Evolutionary conservation across 2,329 filamentous ascomycete species (phyloP).

Genomic region (Xylaria arbuscula): DNA sequence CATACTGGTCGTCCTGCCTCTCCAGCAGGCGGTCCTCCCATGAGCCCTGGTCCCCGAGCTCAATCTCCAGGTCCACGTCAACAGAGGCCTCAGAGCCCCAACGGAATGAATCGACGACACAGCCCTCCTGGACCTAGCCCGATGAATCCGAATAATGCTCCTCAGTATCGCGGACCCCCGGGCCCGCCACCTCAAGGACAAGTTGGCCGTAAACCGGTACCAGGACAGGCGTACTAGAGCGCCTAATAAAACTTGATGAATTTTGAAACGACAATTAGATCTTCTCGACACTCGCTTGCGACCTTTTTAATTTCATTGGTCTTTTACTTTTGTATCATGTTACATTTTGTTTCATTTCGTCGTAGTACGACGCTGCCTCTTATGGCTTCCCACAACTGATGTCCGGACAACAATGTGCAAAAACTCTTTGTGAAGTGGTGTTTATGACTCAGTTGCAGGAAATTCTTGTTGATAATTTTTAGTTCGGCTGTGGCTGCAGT

Average conservation of each 20-base stretch:
- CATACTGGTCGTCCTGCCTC: conserved; percentile 38
- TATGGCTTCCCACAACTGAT: conserved; percentile 23
- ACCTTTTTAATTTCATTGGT: conserved; percentile 41
- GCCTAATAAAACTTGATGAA: conserved; percentile 48
- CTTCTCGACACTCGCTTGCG: conserved; percentile 53
- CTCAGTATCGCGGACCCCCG: conserved; percentile 48
- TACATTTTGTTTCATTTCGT: conserved; percentile 36
- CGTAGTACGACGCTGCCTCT: conserved; percentile 34
- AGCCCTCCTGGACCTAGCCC: conserved; percentile 60
- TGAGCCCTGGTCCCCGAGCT: conserved; percentile 42
- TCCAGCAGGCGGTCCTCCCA: conserved; percentile 44
- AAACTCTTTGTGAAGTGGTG: conserved; percentile 25
- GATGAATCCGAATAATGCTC: conserved; percentile 57
- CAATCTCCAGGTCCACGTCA: conserved; percentile 39
- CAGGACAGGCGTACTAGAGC: conserved; percentile 62
- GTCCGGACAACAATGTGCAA: conserved; percentile 23
- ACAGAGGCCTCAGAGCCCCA: conserved; percentile 55
- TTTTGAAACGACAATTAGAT: conserved; percentile 44
- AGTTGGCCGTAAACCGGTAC: conserved; percentile 66
- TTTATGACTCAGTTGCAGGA: conserved; percentile 43
- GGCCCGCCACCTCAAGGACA: conserved; percentile 54
- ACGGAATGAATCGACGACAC: conserved; percentile 54
- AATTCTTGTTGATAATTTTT: conserved; percentile 51
- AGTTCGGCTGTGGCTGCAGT: conserved; percentile 34
- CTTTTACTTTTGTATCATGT: conserved; percentile 39